These are phyloP conservation scores for Pleurotus giganteus DNA, from an alignment of 768 basidiomycete genomes.

Conservation along the genomic window DNA sequence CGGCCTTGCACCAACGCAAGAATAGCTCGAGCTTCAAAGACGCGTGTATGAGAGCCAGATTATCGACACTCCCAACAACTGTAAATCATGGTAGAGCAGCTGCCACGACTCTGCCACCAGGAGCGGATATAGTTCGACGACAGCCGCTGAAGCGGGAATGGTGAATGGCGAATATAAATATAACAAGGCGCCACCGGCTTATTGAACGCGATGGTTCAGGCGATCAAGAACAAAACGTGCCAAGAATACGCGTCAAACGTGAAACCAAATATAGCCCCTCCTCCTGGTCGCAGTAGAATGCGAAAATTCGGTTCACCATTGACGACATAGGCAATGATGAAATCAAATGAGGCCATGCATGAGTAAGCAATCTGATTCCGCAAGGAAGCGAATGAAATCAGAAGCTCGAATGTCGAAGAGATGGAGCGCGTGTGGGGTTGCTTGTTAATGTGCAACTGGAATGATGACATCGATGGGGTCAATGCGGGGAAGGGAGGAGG, in stretches of 20 bases:
- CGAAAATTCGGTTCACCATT: neutral
- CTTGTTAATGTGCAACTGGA: too few species aligned
- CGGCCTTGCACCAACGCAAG: neutral
- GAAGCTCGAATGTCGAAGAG: too few species aligned
- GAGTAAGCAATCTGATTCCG: too few species aligned
- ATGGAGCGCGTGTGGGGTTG: too few species aligned
- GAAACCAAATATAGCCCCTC: neutral
- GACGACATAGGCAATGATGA: too few species aligned
- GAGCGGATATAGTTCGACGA: neutral
- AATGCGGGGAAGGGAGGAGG: neutral
- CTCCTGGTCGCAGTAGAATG: neutral
- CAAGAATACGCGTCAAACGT: conserved; percentile 5
- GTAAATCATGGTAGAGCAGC: neutral
- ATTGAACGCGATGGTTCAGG: neutral
- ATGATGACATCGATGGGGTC: neutral
- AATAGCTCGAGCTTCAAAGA: neutral
- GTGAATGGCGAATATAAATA: too few species aligned
- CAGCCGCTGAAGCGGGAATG: too few species aligned
- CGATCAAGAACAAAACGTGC: neutral
- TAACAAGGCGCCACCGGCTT: neutral
- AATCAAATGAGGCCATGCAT: too few species aligned
- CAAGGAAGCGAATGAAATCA: too few species aligned
- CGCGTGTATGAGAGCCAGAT: neutral
- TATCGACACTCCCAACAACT: neutral
- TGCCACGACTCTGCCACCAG: neutral